These are phyloP conservation scores for Penicillium oxalicum DNA, from an alignment of 2,329 filamentous ascomycete genomes.

Conservation along the genomic window DNA sequence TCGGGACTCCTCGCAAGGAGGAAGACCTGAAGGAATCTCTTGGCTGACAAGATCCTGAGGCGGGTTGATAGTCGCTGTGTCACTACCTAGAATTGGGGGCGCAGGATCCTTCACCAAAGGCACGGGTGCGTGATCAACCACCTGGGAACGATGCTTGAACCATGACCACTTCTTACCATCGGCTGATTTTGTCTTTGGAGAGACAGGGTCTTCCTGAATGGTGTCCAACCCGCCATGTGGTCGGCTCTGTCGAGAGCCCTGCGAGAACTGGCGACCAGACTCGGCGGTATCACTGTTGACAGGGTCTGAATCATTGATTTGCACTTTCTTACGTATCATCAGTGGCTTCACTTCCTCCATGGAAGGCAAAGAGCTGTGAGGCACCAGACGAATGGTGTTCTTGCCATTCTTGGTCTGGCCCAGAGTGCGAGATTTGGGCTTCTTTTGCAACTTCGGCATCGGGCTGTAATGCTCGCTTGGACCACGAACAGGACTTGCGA, in stretches of 20 bases:
- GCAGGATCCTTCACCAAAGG: constrained; percentile 19
- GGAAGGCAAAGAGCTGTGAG: constrained; percentile 45
- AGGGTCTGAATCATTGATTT: constrained; percentile 3
- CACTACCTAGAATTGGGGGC: constrained; percentile 21
- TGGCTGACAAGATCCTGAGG: constrained; percentile 7
- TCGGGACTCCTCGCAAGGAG: constrained; percentile 3
- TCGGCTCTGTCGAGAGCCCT: constrained; percentile 23
- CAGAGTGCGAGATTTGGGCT: constrained; percentile 1
- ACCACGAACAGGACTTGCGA: constrained; percentile 13
- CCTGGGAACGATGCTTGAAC: constrained; percentile 36
- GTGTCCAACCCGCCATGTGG: constrained; percentile 35
- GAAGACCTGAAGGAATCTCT: constrained; percentile 2
- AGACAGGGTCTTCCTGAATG: constrained; percentile 38
- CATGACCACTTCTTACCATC: constrained; percentile 44
- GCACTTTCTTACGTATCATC: constrained; percentile 48
- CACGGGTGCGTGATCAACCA: constrained; percentile 18
- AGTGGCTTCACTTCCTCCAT: constrained; percentile 46
- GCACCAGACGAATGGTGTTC: constrained; percentile 54
- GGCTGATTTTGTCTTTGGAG: constrained; percentile 23
- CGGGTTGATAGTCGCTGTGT: constrained; percentile 24
- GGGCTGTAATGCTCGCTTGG: constrained; percentile 8
- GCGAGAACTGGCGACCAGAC: constrained; percentile 9
- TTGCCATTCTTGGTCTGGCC: constrained; percentile 20
- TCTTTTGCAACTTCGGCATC: constrained; percentile 6
- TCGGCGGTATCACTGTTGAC: background rate